Evolutionary conservation across 257 asterid species (phyloP), one percentile per base, ranked within the genome.

Genomic region (Linaria vulgaris): DNA sequence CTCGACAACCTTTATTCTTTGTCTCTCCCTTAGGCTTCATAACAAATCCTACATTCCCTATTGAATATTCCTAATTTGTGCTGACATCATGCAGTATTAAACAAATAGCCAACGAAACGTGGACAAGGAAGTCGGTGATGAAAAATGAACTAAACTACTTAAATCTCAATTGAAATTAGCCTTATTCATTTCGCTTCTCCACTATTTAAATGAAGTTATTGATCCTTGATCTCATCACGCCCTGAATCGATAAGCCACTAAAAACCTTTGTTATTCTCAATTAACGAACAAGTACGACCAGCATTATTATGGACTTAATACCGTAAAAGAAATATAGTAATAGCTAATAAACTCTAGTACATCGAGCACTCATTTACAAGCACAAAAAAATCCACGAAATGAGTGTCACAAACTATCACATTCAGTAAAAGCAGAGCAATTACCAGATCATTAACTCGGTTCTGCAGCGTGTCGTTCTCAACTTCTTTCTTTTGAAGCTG

Each of bases 371-470:
- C 31, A 31, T 52, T 19, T 50, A 52, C 20, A 62, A 49, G n/a
- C n/a, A n/a, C n/a, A 31, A 50, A 14, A 39, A 34, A 54, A 61
- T 41, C 39, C 68, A 59, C 44, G 45, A 39, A n/a, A 27, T 50
- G 17, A 57, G 12, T 47, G 48, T 43, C 37, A 19, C 17, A 51
- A 25, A 66, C 48, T 52, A 3, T 14, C 44, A 12, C 45, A 23
- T n/a, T 17, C 58, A 39, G 21, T 17, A 47, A 67, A 73, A 24
- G 56, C 38, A 54, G 51, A 41, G 62, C 64, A 72, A 12, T 65
- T 87, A 94, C 99, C 96, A 90, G 79, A 72, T 94, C 95, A 82
- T 73, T 80, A 52, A 94, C 83, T 60, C 95, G 82, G 74, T 82
- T 87, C 78, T 79, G 97, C 64, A 87, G 73, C 78, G 63, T 61